phyloP scores from a whole-genome alignment of 805 yeast species.

The Pachysolen tannophilus region DNA sequence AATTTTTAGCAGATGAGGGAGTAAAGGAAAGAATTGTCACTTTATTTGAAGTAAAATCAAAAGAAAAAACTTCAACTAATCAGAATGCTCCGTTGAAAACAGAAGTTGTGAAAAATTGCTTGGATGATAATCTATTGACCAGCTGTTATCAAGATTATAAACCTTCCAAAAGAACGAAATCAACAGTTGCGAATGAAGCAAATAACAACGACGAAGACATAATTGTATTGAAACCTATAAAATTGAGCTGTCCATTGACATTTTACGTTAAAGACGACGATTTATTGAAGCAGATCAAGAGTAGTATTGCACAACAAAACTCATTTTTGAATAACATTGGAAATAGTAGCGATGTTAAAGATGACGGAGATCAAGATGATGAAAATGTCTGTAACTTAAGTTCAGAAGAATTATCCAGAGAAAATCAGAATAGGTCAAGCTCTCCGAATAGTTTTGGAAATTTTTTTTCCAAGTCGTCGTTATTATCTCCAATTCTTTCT shows the following conservation, averaged over 20 bases:
- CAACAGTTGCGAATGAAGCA: neutral
- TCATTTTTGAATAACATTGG: constrained; percentile 4
- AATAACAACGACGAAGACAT: constrained; percentile 16
- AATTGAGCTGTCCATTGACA: constrained; percentile 25
- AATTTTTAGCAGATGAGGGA: constrained; percentile 19
- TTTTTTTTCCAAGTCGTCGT: constrained; percentile 3
- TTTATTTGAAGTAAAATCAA: constrained; percentile 58
- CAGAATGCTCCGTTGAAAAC: constrained; percentile 39
- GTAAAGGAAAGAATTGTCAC: constrained; percentile 46
- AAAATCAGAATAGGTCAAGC: too few species aligned
- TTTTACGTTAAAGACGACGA: constrained; percentile 20
- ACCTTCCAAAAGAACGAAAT: constrained; percentile 6
- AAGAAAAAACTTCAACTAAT: constrained; percentile 26
- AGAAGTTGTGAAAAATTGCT: constrained; percentile 48
- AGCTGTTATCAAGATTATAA: constrained; percentile 34
- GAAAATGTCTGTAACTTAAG: constrained; percentile 5
- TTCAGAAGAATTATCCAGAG: constrained; percentile 6
- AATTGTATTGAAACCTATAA: constrained; percentile 27
- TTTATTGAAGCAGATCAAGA: constrained; percentile 2
- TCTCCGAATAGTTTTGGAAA: constrained; percentile 3
- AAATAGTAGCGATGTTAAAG: constrained; percentile 11
- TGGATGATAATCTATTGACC: constrained; percentile 53
- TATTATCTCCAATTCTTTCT: constrained; percentile 1
- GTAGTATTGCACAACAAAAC: neutral
- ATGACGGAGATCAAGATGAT: constrained; percentile 14